Evolutionary conservation across 768 basidiomycete species (phyloP).

Genomic region (Candolleomyces aberdarensis): DNA sequence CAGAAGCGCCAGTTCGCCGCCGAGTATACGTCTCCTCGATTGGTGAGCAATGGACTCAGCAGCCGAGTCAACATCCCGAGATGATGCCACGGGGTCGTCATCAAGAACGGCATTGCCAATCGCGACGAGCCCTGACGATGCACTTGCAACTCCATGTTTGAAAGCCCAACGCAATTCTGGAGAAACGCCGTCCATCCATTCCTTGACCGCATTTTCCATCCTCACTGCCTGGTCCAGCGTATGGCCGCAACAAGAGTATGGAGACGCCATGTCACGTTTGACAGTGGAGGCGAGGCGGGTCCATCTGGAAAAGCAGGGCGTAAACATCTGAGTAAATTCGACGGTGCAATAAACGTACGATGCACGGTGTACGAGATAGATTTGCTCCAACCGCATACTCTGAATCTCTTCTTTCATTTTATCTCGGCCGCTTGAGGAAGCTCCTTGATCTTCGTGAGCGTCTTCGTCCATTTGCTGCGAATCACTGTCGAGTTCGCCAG

Average conservation of each 20-base stretch:
- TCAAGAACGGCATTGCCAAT: not conserved
- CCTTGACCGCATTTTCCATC: constrained; percentile 23
- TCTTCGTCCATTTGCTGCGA: constrained; percentile 18
- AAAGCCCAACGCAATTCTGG: not conserved
- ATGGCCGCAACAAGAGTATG: constrained; percentile 39
- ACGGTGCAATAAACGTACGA: not conserved
- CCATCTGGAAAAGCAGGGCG: constrained; percentile 36
- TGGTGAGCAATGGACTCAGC: not conserved
- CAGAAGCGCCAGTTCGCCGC: constrained; percentile 57
- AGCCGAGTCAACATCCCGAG: no score
- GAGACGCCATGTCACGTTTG: constrained; percentile 45
- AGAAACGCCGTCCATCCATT: not conserved
- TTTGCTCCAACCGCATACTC: not conserved
- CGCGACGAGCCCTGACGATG: not conserved
- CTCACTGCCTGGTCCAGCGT: constrained; percentile 61
- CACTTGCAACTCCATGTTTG: not conserved
- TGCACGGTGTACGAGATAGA: not conserved
- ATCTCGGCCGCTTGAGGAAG: not conserved
- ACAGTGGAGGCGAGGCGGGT: constrained; percentile 60
- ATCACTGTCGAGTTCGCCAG: not conserved
- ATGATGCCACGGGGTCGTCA: not conserved
- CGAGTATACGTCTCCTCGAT: constrained; percentile 27
- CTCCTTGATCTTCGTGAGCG: constrained; percentile 12
- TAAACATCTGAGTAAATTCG: not conserved
- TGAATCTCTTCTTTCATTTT: not conserved